Evolutionary conservation across 441 rosid species (phyloP).

Genomic region (Kokia cookei): DNA sequence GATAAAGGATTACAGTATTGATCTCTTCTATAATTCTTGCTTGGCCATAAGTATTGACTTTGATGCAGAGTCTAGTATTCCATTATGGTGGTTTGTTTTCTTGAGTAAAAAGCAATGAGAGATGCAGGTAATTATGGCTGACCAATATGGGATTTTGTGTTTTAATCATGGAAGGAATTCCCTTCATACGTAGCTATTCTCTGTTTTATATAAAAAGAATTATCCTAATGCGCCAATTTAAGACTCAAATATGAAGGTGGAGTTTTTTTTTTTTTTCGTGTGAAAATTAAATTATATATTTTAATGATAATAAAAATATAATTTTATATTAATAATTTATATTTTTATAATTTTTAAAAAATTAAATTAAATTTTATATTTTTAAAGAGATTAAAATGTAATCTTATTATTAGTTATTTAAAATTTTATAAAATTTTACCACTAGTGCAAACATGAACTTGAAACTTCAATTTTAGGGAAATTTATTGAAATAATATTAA

Average conservation of each 20-base stretch:
- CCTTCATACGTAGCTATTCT: neutral
- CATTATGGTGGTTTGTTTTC: constrained; percentile 23
- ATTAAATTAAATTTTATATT: too few species aligned
- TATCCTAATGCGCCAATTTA: neutral
- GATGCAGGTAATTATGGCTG: constrained; percentile 16
- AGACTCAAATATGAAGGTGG: neutral
- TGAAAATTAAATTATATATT: too few species aligned
- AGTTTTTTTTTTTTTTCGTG: too few species aligned
- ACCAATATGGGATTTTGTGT: neutral
- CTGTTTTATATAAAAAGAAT: neutral
- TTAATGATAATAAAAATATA: too few species aligned
- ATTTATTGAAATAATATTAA: too few species aligned
- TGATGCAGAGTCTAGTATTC: neutral
- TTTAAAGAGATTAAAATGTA: too few species aligned
- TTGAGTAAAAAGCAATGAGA: constrained; percentile 26
- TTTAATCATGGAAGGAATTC: neutral
- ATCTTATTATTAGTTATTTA: too few species aligned
- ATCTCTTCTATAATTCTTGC: constrained; percentile 8
- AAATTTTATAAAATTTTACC: too few species aligned
- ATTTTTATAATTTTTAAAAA: too few species aligned
- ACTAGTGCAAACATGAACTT: too few species aligned
- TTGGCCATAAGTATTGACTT: constrained; percentile 24
- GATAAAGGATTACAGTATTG: neutral
- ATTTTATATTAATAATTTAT: too few species aligned
- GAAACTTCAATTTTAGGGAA: too few species aligned